phyloP scores from a whole-genome alignment of 768 basidiomycete species.

The Zangia roseola region DNA sequence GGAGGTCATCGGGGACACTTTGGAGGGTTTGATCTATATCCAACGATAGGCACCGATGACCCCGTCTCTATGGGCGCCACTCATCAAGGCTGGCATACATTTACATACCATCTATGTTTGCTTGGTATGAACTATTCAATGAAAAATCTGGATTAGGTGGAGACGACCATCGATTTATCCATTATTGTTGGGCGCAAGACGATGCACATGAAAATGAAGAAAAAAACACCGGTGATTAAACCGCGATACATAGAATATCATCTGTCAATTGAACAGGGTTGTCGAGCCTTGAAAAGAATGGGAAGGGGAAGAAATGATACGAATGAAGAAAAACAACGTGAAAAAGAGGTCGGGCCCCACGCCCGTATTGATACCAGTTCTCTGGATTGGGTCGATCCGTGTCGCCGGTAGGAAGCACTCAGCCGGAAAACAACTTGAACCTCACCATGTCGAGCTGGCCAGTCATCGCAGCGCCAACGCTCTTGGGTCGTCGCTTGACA shows the following conservation, averaged over 20 bases:
- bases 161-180: background rate
- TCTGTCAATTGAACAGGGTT: background rate
- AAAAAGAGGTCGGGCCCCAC: background rate
- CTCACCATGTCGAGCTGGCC: background rate
- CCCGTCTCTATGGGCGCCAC: too few relatives aligned
- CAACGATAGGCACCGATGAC: too few relatives aligned
- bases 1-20: conserved; percentile 38
- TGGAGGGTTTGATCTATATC: conserved; percentile 1
- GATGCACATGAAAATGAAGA: conserved; percentile 7
- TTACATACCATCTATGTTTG: too few relatives aligned
- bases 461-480: background rate
- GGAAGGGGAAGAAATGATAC: too few relatives aligned
- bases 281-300: too few relatives aligned
- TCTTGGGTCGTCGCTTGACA: conserved; percentile 9
- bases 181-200: background rate
- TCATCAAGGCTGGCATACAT: too few relatives aligned
- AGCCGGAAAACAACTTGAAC: background rate
- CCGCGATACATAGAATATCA: conserved; percentile 3
- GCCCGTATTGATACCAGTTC: background rate
- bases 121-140: background rate
- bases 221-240: conserved; percentile 18
- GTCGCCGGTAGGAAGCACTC: background rate
- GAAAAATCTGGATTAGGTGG: background rate
- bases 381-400: background rate
- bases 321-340: background rate